Base-by-base conservation (phyloP, 495 filamentous ascomycete species). In the Penicillium mononematosum region DNA sequence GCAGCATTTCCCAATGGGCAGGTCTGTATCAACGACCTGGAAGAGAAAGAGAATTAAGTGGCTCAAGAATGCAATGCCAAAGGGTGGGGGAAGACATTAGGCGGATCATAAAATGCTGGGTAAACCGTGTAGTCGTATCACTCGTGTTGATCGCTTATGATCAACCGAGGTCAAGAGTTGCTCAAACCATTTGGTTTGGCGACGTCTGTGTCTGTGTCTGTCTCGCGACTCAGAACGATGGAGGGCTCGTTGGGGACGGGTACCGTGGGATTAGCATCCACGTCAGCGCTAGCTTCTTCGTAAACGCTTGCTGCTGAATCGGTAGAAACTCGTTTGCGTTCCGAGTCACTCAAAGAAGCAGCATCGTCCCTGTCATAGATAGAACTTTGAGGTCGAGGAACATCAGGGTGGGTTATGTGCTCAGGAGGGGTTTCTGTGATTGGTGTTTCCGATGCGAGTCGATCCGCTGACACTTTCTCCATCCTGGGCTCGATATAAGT, bases 221-320 rank as follows among this genome's bases (percentile, higher is more conserved):
- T 25, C 32, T 46, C 43, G 45, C 50, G 29, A 29, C 16, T 29
- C 12, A 45, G 56, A 56, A 48, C 22, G 17, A 42, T 20, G 1
- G 47, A 24, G 17, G 53, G 20, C 25, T 53, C 38, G 1, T 45
- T 46, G 20, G 20, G 16, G 6, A 45, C 44, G 41, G 46, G 14
- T 42, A 50, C 42, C 50, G 39, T 44, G 38, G 20, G 0, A 32
- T 44, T 24, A 10, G 11, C 24, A 25, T 46, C 42, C 32, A 58
- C 54, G 5, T 54, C 57, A 17, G 52, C 59, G 50, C 25, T 59
- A 8, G 64, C 66, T 55, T 68, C 66, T 58, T 67, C 64, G 44
- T 69, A 69, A 14, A 69, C 46, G 38, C 64, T 67, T 20, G 44
- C 22, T 16, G 62, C 66, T n/a, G 66, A 67, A 34, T 63, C 59